phyloP scores from a whole-genome alignment of 1,284 basidiomycete genomes.

The Caloboletus inedulis region DNA sequence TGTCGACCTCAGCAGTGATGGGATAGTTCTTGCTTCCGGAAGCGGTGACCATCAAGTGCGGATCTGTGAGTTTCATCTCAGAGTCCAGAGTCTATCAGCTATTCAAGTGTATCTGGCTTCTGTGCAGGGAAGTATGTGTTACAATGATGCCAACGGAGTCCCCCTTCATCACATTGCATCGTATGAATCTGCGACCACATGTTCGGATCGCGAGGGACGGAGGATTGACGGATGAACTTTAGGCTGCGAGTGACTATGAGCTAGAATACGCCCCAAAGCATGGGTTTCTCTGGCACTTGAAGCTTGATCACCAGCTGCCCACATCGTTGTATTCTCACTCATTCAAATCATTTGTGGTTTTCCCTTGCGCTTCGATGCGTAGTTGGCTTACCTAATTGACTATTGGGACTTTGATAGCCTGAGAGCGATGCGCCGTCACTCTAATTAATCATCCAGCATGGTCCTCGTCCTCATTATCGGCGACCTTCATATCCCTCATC shows the following conservation, averaged over 20 bases:
- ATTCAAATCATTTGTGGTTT: not conserved
- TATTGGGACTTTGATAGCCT: not conserved
- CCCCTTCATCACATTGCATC: not conserved
- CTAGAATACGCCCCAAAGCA: not conserved
- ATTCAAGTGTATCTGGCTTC: constrained; percentile 14
- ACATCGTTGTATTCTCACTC: not conserved
- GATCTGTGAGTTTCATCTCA: constrained; percentile 52
- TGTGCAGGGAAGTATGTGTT: constrained; percentile 29
- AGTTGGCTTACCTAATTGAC: constrained; percentile 27
- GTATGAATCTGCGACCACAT: constrained; percentile 1
- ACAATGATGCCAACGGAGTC: constrained; percentile 20
- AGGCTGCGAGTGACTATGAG: constrained; percentile 2
- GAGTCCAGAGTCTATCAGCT: constrained; percentile 22
- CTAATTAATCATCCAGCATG: constrained; percentile 30
- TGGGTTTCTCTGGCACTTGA: not conserved
- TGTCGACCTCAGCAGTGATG: constrained; percentile 78
- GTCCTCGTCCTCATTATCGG: constrained; percentile 93
- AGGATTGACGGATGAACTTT: not conserved
- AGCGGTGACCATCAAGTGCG: constrained; percentile 84
- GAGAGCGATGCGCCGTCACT: not conserved
- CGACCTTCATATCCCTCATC: constrained; percentile 90
- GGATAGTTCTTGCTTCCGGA: constrained; percentile 77
- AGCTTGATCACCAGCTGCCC: not conserved
- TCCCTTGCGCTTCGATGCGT: not conserved
- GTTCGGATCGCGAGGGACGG: constrained; percentile 9